phyloP scores from a whole-genome alignment of 139 green algal species.

The Chlamydomonas sp. region DNA sequence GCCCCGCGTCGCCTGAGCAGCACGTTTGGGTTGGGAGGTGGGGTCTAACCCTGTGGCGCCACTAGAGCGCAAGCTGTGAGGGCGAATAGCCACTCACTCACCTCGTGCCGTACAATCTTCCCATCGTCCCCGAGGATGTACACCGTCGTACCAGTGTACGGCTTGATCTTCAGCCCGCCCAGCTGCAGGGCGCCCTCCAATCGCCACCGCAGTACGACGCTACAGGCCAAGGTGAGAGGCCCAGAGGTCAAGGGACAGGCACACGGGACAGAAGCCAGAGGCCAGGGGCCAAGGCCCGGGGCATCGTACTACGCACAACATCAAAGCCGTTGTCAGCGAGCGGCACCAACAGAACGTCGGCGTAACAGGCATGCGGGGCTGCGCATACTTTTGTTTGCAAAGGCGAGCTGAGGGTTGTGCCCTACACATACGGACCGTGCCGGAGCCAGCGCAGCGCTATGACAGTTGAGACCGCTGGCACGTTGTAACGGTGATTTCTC shows the following conservation, averaged over 20 bases:
- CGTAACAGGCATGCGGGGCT: too few relatives aligned
- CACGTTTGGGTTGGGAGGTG: neutral
- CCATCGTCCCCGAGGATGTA: conserved; percentile 10
- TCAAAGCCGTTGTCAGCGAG: neutral
- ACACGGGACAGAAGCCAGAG: too few relatives aligned
- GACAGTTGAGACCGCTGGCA: neutral
- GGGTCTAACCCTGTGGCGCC: neutral
- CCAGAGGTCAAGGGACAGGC: neutral
- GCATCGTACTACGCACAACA: too few relatives aligned
- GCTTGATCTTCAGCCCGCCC: conserved; percentile 57
- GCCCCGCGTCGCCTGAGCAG: neutral
- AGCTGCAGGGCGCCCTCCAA: conserved; percentile 55
- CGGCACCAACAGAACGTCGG: too few relatives aligned
- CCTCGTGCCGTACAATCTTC: conserved; percentile 9
- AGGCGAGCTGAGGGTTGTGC: neutral
- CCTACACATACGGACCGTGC: neutral
- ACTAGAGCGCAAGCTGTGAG: neutral
- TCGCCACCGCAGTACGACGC: conserved; percentile 56
- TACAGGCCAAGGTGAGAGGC: neutral
- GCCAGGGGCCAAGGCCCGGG: too few relatives aligned
- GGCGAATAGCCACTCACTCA: neutral
- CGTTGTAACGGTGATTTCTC: neutral
- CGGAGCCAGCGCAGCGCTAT: neutral
- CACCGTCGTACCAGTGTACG: conserved; percentile 59
- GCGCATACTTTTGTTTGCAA: too few relatives aligned